A percentile compares a stretch with the other conserved stretches of the same genome.
phyloP scores from a whole-genome alignment of 1,284 basidiomycete species.

The Fomitopsis pinicola region DNA sequence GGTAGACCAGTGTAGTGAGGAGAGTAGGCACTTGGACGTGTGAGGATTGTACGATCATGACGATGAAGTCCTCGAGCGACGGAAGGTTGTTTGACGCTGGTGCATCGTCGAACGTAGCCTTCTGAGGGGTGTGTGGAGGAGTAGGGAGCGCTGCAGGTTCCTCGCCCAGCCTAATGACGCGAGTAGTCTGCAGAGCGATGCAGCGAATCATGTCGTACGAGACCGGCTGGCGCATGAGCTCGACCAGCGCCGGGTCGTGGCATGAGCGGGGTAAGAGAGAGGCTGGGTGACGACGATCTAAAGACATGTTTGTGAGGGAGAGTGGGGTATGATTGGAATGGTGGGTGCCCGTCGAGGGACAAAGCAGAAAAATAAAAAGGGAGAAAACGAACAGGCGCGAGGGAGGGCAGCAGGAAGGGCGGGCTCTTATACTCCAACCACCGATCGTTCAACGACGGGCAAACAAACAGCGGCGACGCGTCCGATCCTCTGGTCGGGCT shows the following conservation, averaged over 20 bases:
- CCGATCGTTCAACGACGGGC: slow-evolving; percentile 13
- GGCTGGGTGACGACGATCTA: slow-evolving; percentile 22
- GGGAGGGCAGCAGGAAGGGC: slow-evolving; percentile 3
- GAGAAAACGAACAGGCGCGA: slow-evolving; percentile 11
- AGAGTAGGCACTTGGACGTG: slow-evolving; percentile 93
- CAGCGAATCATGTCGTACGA: slow-evolving; percentile 80
- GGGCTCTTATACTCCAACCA: slow-evolving; percentile 14
- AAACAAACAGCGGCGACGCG: slow-evolving; percentile 22
- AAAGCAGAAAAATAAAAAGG: slow-evolving; percentile 17
- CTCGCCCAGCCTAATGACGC: slow-evolving; percentile 61
- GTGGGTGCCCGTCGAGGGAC: slow-evolving; percentile 25
- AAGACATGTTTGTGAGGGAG: slow-evolving; percentile 20
- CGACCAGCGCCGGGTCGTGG: slow-evolving; percentile 49
- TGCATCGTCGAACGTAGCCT: slow-evolving; percentile 35
- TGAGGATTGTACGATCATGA: slow-evolving; percentile 77
- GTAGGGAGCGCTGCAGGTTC: slow-evolving; percentile 36
- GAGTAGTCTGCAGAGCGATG: slow-evolving; percentile 63
- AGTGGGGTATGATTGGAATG: slow-evolving; percentile 19
- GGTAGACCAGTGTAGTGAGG: slow-evolving; percentile 89
- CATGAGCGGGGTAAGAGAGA: slow-evolving; percentile 30
- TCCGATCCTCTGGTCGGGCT: slow-evolving; percentile 9
- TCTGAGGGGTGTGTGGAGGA: slow-evolving; percentile 54
- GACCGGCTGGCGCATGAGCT: slow-evolving; percentile 74
- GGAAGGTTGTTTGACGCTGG: slow-evolving; percentile 39
- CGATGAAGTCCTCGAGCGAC: slow-evolving; percentile 85